These are phyloP conservation scores for Singerocomus inundabilis DNA, from an alignment of 1,284 basidiomycete genomes.

Conservation along the genomic window DNA sequence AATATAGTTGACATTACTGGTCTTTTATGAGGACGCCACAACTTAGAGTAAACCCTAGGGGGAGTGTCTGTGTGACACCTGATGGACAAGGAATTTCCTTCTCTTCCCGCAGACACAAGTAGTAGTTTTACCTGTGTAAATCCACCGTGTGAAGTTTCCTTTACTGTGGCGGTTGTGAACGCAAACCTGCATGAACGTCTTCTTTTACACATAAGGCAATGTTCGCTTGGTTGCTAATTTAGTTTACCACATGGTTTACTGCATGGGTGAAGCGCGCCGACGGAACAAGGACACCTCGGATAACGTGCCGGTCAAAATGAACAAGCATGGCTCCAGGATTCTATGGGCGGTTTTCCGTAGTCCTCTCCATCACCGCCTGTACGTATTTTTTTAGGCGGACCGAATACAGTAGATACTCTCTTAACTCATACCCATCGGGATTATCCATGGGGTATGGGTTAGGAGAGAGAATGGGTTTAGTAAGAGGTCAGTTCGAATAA, in stretches of 20 bases:
- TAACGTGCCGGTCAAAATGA: background rate
- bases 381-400: background rate
- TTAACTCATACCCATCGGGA: too few relatives aligned
- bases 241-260: background rate
- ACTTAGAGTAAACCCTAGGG: background rate
- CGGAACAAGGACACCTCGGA: background rate
- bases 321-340: background rate
- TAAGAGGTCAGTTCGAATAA: too few relatives aligned
- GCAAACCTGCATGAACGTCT: background rate
- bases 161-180: background rate
- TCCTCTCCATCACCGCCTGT: background rate
- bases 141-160: background rate
- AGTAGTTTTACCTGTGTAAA: background rate
- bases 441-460: too few relatives aligned
- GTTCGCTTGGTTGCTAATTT: conserved; percentile 5
- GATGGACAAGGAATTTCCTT: background rate
- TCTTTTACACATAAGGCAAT: conserved; percentile 8
- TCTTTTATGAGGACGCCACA: background rate
- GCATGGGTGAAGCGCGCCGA: background rate
- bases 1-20: conserved; percentile 1
- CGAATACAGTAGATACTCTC: background rate
- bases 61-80: background rate
- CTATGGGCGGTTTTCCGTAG: background rate
- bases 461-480: too few relatives aligned
- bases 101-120: background rate